Conservation (phyloP, 768 basidiomycete genomes). For the Boletus rubescentipes region DNA sequence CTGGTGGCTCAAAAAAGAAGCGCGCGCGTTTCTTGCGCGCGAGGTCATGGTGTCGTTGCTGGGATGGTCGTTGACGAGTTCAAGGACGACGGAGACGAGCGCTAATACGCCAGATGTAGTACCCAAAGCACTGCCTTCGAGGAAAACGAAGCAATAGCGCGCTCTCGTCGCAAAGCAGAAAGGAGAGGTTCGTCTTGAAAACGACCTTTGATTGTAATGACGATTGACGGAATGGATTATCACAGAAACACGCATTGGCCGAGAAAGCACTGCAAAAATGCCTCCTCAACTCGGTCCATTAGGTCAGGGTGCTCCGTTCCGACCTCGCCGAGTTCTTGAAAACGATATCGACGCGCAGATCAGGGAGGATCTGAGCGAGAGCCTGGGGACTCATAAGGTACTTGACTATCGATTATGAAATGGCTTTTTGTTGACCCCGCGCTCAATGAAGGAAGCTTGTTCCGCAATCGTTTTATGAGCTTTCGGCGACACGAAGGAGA, state of each 20-base stretch:
- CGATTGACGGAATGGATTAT: not conserved
- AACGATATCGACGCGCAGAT: conserved; percentile 80
- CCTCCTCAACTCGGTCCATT: conserved; percentile 55
- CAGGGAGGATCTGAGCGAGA: conserved; percentile 87
- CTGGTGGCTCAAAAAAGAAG: conserved; percentile 51
- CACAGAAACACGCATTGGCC: conserved; percentile 62
- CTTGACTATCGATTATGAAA: conserved; percentile 16
- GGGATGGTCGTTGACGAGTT: conserved; percentile 68
- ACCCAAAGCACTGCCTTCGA: conserved; percentile 40
- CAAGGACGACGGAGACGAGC: conserved; percentile 37
- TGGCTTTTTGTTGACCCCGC: not conserved
- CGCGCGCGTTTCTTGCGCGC: conserved; percentile 35
- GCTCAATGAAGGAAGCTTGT: conserved; percentile 76
- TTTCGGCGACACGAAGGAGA: conserved; percentile 75
- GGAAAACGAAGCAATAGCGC: conserved; percentile 66
- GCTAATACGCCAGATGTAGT: conserved; percentile 30
- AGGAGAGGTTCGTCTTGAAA: conserved; percentile 53
- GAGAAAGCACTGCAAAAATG: conserved; percentile 61
- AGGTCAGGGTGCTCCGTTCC: conserved; percentile 53
- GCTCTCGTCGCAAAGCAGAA: conserved; percentile 62
- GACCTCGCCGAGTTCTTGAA: conserved; percentile 56
- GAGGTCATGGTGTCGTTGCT: conserved; percentile 40
- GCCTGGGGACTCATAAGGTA: conserved; percentile 79
- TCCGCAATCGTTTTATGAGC: conserved; percentile 84
- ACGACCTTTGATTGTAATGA: not conserved